Evolutionary conservation across 2,329 filamentous ascomycete species (phyloP), one percentile per base, ranked within the genome.

Genomic region (Gyromitra esculenta): DNA sequence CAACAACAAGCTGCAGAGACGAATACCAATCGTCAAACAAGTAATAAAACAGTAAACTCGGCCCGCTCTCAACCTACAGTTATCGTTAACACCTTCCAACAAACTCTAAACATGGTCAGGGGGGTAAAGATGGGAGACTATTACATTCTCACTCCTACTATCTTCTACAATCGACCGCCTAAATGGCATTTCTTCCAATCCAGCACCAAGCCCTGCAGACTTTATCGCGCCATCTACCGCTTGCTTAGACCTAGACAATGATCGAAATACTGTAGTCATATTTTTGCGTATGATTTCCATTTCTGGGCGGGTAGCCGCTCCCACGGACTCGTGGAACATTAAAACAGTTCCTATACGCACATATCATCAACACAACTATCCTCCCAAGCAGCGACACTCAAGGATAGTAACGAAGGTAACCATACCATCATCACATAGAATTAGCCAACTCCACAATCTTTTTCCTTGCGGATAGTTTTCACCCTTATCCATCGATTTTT

Each of bases 11-110:
- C 45, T 86, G 86, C 81, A 89, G 90, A 66, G 87, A 89, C 9
- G 88, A 88, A 65, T 87, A 86, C 89, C 89, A 91, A 81, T 91
- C 89, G 81, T 91, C 89, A 80, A 91, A 91, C 1, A 91, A 85
- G 81, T 90, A 91, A 80, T 90, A 91, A 81, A 91, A 89, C 1
- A 91, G 83, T n/a, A 91, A 80, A 41, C 88, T 89, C 0, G 89
- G 87, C 0, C 87, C 86, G 77, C 90, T 88, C 6, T 79, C 77
- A 41, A 79, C 74, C 56, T 77, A 48, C 63, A 43, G 63, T 54
- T 39, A 45, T 39, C 7, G 54, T 65, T 50, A 66, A 52, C 18
- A 60, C 31, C 21, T 39, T n/a, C n/a, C 11, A 13, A 60, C 15
- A 25, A 41, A 9, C 15, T 13, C 13, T 13, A 18, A 25, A 35